A percentile compares a stretch with the other conserved stretches of the same genome.
Evolutionary conservation across 73 alveolate species (phyloP).

Genomic region (Halteria grandinella): DNA sequence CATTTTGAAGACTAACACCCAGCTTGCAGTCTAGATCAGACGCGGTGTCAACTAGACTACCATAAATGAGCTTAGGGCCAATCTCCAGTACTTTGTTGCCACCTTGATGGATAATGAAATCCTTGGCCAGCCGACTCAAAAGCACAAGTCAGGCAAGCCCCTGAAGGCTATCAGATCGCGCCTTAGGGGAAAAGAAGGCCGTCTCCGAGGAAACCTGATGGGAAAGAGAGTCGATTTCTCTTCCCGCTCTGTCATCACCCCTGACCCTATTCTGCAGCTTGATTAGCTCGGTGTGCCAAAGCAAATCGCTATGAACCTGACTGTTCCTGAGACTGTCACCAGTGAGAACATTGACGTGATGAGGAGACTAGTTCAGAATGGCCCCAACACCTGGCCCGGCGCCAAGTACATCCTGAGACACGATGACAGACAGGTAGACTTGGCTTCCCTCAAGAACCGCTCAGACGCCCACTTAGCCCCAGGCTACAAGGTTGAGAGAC

Average conservation of each 20-base stretch:
- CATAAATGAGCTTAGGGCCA: slow-evolving; percentile 73
- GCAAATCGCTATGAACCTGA: slow-evolving; percentile 94
- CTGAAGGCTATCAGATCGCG: slow-evolving; percentile 92
- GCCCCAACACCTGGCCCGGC: slow-evolving; percentile 97
- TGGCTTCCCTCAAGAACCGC: slow-evolving; percentile 75
- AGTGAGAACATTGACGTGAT: slow-evolving; percentile 85
- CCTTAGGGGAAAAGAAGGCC: slow-evolving; percentile 99
- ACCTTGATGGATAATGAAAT: slow-evolving; percentile 95
- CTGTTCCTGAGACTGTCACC: slow-evolving; percentile 98
- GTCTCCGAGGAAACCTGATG: slow-evolving; percentile 99
- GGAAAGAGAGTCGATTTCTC: slow-evolving; percentile 99
- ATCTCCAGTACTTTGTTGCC: slow-evolving; percentile 90
- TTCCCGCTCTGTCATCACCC: slow-evolving; percentile 99
- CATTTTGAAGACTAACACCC: slow-evolving; percentile 79
- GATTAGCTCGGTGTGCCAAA: slow-evolving; percentile 99
- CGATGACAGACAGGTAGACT: slow-evolving; percentile 88
- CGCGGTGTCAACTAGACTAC: slow-evolving; percentile 71
- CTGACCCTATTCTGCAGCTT: slow-evolving; percentile 98
- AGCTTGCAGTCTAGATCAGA: slow-evolving; percentile 56
- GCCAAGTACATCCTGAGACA: slow-evolving; percentile 93
- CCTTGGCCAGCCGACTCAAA: slow-evolving; percentile 78
- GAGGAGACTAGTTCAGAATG: slow-evolving; percentile 89
- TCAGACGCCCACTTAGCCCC: slow-evolving; percentile 87
- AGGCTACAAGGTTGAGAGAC: slow-evolving; percentile 98
- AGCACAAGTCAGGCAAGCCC: slow-evolving; percentile 92